Percentiles rank a stretch among this genome's conserved stretches.
Conservation (phyloP, 1,284 basidiomycete genomes). For the Heterobasidion occidentale region DNA sequence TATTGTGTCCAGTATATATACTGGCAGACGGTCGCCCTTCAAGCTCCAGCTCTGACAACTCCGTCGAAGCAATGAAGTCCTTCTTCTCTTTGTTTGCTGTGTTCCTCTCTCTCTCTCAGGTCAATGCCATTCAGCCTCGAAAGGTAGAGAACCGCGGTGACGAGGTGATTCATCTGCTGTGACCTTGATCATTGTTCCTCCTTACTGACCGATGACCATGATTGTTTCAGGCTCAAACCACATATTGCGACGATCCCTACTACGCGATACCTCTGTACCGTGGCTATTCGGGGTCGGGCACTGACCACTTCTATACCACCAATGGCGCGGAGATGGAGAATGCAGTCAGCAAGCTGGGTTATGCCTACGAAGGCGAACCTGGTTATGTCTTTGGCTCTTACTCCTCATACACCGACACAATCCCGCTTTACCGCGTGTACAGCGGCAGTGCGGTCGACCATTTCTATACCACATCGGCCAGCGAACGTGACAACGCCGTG, state of each 20-base stretch:
- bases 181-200: too few relatives aligned
- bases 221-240: background rate
- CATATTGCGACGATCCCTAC: background rate
- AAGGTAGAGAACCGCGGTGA: too few relatives aligned
- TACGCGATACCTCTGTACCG: background rate
- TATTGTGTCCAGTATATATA: too few relatives aligned
- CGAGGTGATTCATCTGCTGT: too few relatives aligned
- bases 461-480: slow-evolving; percentile 12
- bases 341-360: slow-evolving; percentile 1
- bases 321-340: slow-evolving; percentile 5
- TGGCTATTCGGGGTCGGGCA: background rate
- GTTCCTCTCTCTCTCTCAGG: too few relatives aligned
- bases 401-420: background rate
- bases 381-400: slow-evolving; percentile 5
- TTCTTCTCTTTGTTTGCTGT: too few relatives aligned
- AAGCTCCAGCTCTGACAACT: too few relatives aligned
- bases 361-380: slow-evolving; percentile 7
- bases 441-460: slow-evolving; percentile 5
- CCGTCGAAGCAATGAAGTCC: too few relatives aligned
- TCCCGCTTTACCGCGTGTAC: slow-evolving; percentile 9
- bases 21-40: too few relatives aligned
- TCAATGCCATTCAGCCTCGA: too few relatives aligned
- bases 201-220: too few relatives aligned
- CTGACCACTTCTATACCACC: slow-evolving; percentile 11
- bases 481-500: slow-evolving; percentile 7